phyloP scores from a whole-genome alignment of 371 early-diverging fungal genomes.

The Globomyces sp. region DNA sequence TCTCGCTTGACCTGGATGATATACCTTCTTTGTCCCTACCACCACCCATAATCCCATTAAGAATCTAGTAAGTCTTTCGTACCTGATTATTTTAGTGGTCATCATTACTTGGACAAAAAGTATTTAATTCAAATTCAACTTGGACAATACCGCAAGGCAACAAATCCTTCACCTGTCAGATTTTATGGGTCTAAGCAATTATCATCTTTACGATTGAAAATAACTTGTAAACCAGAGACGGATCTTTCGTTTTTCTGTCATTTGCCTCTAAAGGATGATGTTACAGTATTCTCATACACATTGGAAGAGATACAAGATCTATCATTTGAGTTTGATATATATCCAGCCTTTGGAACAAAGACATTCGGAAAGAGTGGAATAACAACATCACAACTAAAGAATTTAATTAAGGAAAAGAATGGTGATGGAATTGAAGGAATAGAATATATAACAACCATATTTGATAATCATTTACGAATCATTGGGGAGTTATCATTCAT shows the following conservation, averaged over 20 bases:
- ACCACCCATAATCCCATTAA: constrained; percentile 95
- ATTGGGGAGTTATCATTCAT: constrained; percentile 87
- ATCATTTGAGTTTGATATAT: constrained; percentile 85
- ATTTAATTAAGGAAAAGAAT: constrained; percentile 20
- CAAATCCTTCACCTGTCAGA: constrained; percentile 33
- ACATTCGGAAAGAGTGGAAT: constrained; percentile 87
- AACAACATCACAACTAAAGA: constrained; percentile 65
- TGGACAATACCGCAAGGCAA: constrained; percentile 21
- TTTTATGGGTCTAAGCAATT: constrained; percentile 51
- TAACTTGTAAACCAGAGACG: constrained; percentile 75
- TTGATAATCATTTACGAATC: constrained; percentile 82
- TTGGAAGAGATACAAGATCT: constrained; percentile 72
- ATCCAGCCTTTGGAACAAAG: constrained; percentile 92
- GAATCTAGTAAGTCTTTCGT: constrained; percentile 64
- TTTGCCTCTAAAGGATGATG: constrained; percentile 80
- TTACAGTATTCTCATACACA: constrained; percentile 78
- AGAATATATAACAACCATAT: constrained; percentile 67
- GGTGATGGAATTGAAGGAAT: constrained; percentile 45
- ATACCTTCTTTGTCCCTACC: constrained; percentile 88
- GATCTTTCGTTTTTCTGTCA: constrained; percentile 90
- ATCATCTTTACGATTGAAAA: constrained; percentile 58
- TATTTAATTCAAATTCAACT: constrained; percentile 75
- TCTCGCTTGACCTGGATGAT: constrained; percentile 63
- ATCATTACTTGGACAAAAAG: constrained; percentile 88
- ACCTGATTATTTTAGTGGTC: constrained; percentile 53